Evolutionary conservation across 1,284 basidiomycete species (phyloP).

Genomic region (Cutaneotrichosporon cyanovorans): DNA sequence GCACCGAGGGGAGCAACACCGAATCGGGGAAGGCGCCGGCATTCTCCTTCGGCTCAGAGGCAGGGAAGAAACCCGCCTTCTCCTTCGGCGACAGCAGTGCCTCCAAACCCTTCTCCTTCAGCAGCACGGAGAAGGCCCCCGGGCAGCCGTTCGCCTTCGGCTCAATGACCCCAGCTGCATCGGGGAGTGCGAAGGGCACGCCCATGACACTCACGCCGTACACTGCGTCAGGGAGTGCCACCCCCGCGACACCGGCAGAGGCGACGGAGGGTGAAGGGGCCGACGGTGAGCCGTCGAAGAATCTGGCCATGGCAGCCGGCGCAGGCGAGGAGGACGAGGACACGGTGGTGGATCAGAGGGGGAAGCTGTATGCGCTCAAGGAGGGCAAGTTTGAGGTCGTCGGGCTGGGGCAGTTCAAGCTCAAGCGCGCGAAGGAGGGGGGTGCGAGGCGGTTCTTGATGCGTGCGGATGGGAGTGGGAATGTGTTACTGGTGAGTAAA

Average conservation of each 20-base stretch:
- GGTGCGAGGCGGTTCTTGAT: slow-evolving; percentile 37
- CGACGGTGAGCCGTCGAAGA: slow-evolving; percentile 25
- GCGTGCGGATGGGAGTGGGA: slow-evolving; percentile 38
- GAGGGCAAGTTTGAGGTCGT: slow-evolving; percentile 43
- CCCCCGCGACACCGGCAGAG: slow-evolving; percentile 2
- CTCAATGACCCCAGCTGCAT: background rate
- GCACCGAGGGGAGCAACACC: no score
- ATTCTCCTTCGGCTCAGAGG: slow-evolving; percentile 17
- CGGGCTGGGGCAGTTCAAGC: slow-evolving; percentile 35
- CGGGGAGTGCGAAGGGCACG: no score
- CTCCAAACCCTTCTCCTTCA: no score
- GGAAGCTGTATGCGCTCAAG: slow-evolving; percentile 58
- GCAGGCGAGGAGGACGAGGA: slow-evolving; percentile 67
- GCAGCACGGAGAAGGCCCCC: no score
- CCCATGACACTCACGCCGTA: background rate
- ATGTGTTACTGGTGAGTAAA: slow-evolving; percentile 36
- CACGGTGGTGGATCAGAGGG: slow-evolving; percentile 56
- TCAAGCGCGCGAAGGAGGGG: slow-evolving; percentile 33
- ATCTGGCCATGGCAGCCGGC: slow-evolving; percentile 33
- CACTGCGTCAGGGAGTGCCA: background rate
- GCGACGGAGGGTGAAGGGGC: slow-evolving; percentile 14
- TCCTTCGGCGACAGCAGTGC: slow-evolving; percentile 1
- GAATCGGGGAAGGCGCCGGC: background rate
- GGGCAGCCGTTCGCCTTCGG: slow-evolving; percentile 31
- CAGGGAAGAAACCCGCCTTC: no score